Conservation (phyloP, 495 filamentous ascomycete genomes). For the Tuber microsphaerosporum region DNA sequence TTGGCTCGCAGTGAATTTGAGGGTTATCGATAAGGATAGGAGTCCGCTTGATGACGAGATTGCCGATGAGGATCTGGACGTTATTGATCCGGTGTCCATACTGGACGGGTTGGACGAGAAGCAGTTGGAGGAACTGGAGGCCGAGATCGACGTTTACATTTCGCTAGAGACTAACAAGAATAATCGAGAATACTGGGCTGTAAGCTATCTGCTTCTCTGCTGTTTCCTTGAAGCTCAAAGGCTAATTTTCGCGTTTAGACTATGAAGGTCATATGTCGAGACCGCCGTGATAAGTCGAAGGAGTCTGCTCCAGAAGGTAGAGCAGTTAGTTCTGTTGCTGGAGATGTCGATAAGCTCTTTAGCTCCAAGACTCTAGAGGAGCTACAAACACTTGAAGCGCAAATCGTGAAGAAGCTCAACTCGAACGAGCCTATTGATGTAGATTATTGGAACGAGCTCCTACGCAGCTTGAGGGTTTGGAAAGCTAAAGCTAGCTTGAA, state of each 20-base stretch:
- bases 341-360: slow-evolving; percentile 80
- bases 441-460: slow-evolving; percentile 93
- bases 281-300: slow-evolving; percentile 61
- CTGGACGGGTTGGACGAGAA: slow-evolving; percentile 66
- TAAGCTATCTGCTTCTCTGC: slow-evolving; percentile 38
- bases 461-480: slow-evolving; percentile 76
- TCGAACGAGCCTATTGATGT: slow-evolving; percentile 90
- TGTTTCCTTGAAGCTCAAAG: slow-evolving; percentile 6
- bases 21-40: slow-evolving; percentile 77
- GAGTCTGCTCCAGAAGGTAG: slow-evolving; percentile 56
- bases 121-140: slow-evolving; percentile 69
- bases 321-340: slow-evolving; percentile 69
- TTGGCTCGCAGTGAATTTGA: slow-evolving; percentile 84
- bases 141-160: slow-evolving; percentile 79
- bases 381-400: slow-evolving; percentile 70
- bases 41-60: slow-evolving; percentile 75
- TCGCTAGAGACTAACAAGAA: slow-evolving; percentile 66
- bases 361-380: slow-evolving; percentile 82
- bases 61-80: slow-evolving; percentile 64
- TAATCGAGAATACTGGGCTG: slow-evolving; percentile 83
- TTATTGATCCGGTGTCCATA: slow-evolving; percentile 75
- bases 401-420: slow-evolving; percentile 73
- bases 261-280: slow-evolving; percentile 74
- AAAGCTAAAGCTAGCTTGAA: slow-evolving; percentile 84
- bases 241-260: slow-evolving; percentile 50